Base-by-base conservation (phyloP, 257 asterid species). In the Solanum okadae region DNA sequence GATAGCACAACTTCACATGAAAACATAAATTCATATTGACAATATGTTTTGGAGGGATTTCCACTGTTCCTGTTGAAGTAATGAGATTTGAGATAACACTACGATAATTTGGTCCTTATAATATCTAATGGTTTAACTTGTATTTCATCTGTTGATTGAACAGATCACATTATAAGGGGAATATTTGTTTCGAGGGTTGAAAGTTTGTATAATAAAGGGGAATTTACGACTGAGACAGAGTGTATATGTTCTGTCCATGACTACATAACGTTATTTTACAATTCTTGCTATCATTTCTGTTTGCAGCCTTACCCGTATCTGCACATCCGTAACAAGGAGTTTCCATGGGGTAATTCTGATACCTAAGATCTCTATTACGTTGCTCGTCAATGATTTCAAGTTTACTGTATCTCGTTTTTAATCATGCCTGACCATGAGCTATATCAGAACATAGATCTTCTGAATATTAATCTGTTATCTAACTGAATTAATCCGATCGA, bases 271-370 rank as follows among this genome's bases (percentile, higher is more conserved):
- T 42, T 42, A 42, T 75, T 86, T 40, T 27, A 20, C 15, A 68
- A 25, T 86, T 86, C 33, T 75, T 86, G 46, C 68, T 44, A 40
- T 86, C 75, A 59, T 61, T 90, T 84, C 10, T 84, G 25, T 10
- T 34, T 92, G 94, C 94, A 95, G 98, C 79, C 98, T n/a, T 94
- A 94, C 83, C 90, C 94, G 5, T 95, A 95, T 90, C 87, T 94
- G 90, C 96, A 92, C 92, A 92, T 94, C 88, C 95, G 96, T 73
- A 95, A 91, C 88, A 94, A 94, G 95, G 98, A 95, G 92, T 95
- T 94, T 87, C 98, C 98, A 27, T 94, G 96, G 97, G 98, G 97
- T 94, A 92, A 81, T 88, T 79, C 52, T 75, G 85, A 65, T 16
- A 11, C 38, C 10, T 1, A 29, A 23, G 31, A 56, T 78, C 1